These are phyloP conservation scores for Boletellus dicymbophilus DNA, from an alignment of 1,284 basidiomycete species.

Conservation along the genomic window DNA sequence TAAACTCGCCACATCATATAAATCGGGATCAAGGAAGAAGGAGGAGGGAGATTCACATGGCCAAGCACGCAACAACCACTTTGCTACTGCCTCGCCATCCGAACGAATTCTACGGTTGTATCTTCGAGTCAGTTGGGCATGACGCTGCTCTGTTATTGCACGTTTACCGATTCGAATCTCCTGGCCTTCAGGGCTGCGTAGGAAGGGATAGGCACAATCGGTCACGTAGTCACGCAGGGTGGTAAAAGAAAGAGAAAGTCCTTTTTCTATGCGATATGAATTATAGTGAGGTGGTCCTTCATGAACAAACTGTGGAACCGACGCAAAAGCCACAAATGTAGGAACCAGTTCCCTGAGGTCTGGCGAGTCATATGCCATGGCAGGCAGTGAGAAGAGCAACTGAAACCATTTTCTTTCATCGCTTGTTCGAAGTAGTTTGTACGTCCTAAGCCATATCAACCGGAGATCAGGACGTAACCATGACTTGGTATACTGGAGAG, in stretches of 20 bases:
- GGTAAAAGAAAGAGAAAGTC: slow-evolving; percentile 1
- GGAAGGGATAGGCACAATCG: slow-evolving; percentile 3
- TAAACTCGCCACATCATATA: slow-evolving; percentile 9
- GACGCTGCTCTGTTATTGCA: no score
- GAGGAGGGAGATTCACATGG: slow-evolving; percentile 1
- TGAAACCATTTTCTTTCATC: slow-evolving; percentile 15
- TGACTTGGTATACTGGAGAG: slow-evolving; percentile 17
- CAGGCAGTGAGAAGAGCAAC: slow-evolving; percentile 34
- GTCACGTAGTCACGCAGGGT: slow-evolving; percentile 7
- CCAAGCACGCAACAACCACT: background rate
- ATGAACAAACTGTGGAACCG: slow-evolving; percentile 5
- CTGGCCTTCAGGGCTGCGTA: slow-evolving; percentile 11
- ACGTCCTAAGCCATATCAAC: slow-evolving; percentile 31
- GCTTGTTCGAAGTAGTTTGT: slow-evolving; percentile 28
- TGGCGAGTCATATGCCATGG: slow-evolving; percentile 28
- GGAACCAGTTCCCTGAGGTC: slow-evolving; percentile 19
- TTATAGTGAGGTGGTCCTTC: slow-evolving; percentile 13
- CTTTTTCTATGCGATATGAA: slow-evolving; percentile 11
- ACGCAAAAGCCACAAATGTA: slow-evolving; percentile 33
- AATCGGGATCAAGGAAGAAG: background rate
- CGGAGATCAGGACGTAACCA: slow-evolving; percentile 18
- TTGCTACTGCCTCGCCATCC: slow-evolving; percentile 2
- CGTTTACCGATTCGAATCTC: slow-evolving; percentile 1
- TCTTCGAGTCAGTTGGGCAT: no score
- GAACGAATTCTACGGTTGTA: slow-evolving; percentile 8